Evolutionary conservation across 1,284 basidiomycete genomes (phyloP), one percentile per base, ranked within the genome.

Genomic region (Volvariella surrecta): DNA sequence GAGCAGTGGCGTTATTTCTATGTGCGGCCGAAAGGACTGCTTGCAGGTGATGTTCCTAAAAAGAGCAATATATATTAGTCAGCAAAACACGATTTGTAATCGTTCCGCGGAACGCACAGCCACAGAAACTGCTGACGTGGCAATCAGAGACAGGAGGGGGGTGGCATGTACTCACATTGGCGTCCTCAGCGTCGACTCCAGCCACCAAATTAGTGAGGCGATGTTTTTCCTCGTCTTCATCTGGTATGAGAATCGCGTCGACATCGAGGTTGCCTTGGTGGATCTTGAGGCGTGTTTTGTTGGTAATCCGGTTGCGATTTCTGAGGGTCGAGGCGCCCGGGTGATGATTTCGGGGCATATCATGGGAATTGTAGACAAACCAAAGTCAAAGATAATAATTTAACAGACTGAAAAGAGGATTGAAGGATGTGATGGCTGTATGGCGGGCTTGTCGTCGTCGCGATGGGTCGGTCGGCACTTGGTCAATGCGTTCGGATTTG

Each of bases 31-130:
- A 81, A 22, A 92, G 71, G 35, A 88, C 87, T 15, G 87, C 87
- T 65, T 94, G 91, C 22, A 96, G 64, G 62, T 95, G 92, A 58
- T 94, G 89, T 74, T 96, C 92, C 90, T 94, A 71, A 51, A 56
- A 57, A 45, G 48, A 50, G 49, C 40, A 30, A 50, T 48, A 45
- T 42, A 49, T 47, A 60, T 82, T 66, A 66, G 76, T 84, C 70
- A 85, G 74, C 73, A 70, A 42, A 18, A n/a, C 11, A 19, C 20
- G 70, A 71, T 75, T 69, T 59, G 60, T 68, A 54, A 64, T 57
- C 56, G 64, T 52, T 54, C 65, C 66, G 58, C 61, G 64, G 62
- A 52, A 58, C 60, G 62, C 69, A 71, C 67, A 57, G 68, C 68
- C 66, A 68, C 67, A 52, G 55, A 56, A 59, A 59, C 60, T 58